Evolutionary conservation across 2,329 filamentous ascomycete genomes (phyloP), one percentile per base, ranked within the genome.

Genomic region (Geosmithia putterillii): DNA sequence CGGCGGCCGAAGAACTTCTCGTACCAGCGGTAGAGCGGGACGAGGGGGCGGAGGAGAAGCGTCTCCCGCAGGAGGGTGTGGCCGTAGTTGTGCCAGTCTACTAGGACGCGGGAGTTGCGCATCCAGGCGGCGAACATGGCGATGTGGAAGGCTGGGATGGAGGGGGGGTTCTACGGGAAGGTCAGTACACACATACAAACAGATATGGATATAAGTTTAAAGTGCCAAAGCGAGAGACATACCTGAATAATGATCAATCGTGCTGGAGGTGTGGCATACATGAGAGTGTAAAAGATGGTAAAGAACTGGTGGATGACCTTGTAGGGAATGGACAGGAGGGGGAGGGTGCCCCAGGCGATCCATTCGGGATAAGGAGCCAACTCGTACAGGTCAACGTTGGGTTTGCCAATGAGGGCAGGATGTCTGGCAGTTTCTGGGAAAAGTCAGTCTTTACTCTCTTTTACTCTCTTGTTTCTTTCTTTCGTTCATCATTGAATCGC

Each of bases 81-180:
- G 52, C 90, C 92, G 62, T 95, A 96, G 63, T 98, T 98, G 68
- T 98, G 92, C 92, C 92, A 98, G 67, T 98, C 92, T 44, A 96
- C 84, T 47, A 96, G 72, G 4, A 98, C 73, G 45, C 77, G 76
- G 35, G 86, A 94, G 52, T 86, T 82, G 41, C 92, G 81, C 42
- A 94, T 60, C 51, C 80, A 75, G 54, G 85, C 86, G 40, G 86
- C 71, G 3, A 89, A 48, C 19, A 81, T 70, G 15, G 86, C 83
- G 34, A 95, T 69, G 42, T 82, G 76, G 19, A 98, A 75, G 1
- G 88, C 94, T 0, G 92, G 92, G 46, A 96, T 95, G 0, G 90
- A 92, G 1, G 92, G 92, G 7, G 92, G 92, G 53, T 96, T 98
- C 73, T 95, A 62, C 6, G 50, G 23, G 34, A 4, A 49, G 42